Evolutionary conservation across 139 green algal species (phyloP).

Genomic region (Haematococcus sp.): DNA sequence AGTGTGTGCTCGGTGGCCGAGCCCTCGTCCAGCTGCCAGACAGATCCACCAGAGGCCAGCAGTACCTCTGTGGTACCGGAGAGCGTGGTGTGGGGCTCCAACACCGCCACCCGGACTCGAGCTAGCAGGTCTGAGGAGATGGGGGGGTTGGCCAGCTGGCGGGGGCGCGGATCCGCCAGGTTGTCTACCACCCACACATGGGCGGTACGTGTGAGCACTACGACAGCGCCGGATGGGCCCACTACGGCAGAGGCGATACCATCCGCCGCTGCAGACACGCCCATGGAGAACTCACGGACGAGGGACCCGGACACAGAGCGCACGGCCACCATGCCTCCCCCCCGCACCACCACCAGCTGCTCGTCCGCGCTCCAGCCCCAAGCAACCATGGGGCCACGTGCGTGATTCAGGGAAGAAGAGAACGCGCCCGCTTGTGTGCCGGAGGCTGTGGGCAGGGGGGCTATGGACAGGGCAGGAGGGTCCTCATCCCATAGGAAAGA

Average conservation of each 20-base stretch:
- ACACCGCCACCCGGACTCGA: conserved; percentile 51
- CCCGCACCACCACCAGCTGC: conserved; percentile 57
- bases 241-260: conserved; percentile 60
- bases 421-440: too few species aligned
- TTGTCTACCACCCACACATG: conserved; percentile 57
- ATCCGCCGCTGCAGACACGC: conserved; percentile 47
- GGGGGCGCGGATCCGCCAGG: conserved; percentile 47
- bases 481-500: conserved; percentile 65
- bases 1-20: conserved; percentile 28
- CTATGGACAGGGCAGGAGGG: too few species aligned
- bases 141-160: conserved; percentile 38
- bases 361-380: conserved; percentile 75
- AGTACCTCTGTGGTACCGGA: conserved; percentile 52
- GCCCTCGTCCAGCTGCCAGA: conserved; percentile 58
- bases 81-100: conserved; percentile 57
- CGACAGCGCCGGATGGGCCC: conserved; percentile 44
- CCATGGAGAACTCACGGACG: conserved; percentile 44
- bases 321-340: not conserved
- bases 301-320: not conserved
- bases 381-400: conserved; percentile 43
- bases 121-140: not conserved
- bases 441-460: too few species aligned
- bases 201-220: conserved; percentile 46
- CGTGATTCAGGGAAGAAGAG: not conserved
- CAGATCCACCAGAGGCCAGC: conserved; percentile 46